Evolutionary conservation across 1,139 yeast species (phyloP), one percentile per base, ranked within the genome.

Genomic region (Sugiyamaella paludigena): DNA sequence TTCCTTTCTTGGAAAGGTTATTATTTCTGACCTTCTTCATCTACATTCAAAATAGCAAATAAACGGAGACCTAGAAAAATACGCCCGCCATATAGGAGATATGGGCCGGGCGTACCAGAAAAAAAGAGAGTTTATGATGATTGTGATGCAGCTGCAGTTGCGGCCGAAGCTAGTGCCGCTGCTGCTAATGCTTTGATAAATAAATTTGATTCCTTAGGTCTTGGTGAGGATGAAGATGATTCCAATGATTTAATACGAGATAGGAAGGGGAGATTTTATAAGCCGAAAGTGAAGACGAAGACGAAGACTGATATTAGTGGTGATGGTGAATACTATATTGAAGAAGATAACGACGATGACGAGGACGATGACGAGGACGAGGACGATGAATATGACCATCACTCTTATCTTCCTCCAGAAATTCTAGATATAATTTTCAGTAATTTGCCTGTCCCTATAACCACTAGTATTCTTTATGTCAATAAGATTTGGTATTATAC

Each of bases 11-110:
- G 33, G 32, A 39, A 19, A n/a, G 11, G 8, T 32, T 26, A n/a
- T n/a, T n/a, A n/a, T n/a, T n/a, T n/a, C n/a, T n/a, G n/a, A n/a
- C n/a, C n/a, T n/a, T n/a, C n/a, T n/a, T n/a, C n/a, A n/a, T 34
- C 35, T 28, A 38, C 37, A 24, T 30, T 39, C 73, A 73, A 64
- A 53, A 88, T 88, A 81, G 95, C 89, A 41, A 88, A 88, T 68
- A 88, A 88, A 69, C 71, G 91, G 63, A 76, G 96, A 66, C 89
- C 96, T 12, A 85, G 85, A 73, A 84, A 88, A 74, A 73, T 77
- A 49, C 81, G 84, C 65, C 81, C 84, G 60, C 86, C 92, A 38
- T 88, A 86, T 68, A 77, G 82, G 70, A 78, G 84, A 69, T 58
- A 48, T 54, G 62, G 52, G 62, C 72, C 60, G 41, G 58, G 56